These are phyloP conservation scores for Suillus decipiens DNA, from an alignment of 768 basidiomycete genomes.

Conservation along the genomic window DNA sequence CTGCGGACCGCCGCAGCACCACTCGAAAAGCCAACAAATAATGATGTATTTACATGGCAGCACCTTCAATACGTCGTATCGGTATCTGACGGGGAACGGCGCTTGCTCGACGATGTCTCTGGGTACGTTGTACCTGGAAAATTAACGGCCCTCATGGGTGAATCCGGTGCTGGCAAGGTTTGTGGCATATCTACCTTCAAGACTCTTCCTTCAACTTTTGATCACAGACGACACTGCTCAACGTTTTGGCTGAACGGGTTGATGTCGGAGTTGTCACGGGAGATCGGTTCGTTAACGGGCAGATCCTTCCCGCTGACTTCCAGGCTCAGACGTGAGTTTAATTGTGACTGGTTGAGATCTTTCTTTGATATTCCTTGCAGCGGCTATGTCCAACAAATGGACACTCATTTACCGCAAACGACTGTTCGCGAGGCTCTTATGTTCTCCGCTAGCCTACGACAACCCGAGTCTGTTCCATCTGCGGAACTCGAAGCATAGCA, in stretches of 20 bases:
- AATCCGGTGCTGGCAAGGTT: constrained; percentile 36
- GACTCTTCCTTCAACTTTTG: neutral
- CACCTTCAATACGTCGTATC: constrained; percentile 67
- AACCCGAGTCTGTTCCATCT: constrained; percentile 61
- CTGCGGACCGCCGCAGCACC: constrained; percentile 2
- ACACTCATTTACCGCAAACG: constrained; percentile 71
- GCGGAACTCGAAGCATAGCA: constrained; percentile 81
- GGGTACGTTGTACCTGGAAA: constrained; percentile 54
- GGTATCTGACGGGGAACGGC: constrained; percentile 38
- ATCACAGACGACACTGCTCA: constrained; percentile 57
- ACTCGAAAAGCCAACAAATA: constrained; percentile 32
- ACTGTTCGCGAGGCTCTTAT: constrained; percentile 82
- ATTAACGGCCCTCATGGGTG: constrained; percentile 53
- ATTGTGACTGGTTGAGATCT: neutral
- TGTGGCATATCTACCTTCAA: neutral
- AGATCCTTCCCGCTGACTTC: constrained; percentile 54
- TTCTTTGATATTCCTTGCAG: constrained; percentile 30
- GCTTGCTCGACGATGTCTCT: constrained; percentile 45
- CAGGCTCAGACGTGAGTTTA: constrained; percentile 55
- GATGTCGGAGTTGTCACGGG: constrained; percentile 51
- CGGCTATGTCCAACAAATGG: constrained; percentile 85
- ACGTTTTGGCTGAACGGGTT: constrained; percentile 54
- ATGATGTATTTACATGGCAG: constrained; percentile 80
- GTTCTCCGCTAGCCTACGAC: constrained; percentile 80
- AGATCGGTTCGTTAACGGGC: constrained; percentile 57